phyloP scores from a whole-genome alignment of 345 rosid genomes.

The Dipteronia dyeriana region DNA sequence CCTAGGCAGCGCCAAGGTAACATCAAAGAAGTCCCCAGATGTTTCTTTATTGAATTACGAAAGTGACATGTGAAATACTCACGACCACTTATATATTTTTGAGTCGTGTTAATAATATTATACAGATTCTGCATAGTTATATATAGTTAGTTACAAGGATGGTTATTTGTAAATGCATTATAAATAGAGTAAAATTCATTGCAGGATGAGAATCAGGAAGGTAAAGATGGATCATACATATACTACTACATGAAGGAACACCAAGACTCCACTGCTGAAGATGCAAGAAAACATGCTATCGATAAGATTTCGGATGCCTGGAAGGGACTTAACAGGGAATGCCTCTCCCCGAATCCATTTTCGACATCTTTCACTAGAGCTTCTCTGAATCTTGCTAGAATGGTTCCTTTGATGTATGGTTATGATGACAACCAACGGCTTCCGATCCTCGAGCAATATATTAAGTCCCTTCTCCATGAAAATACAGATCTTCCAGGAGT shows the following conservation, averaged over 20 bases:
- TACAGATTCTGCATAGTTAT: too few relatives aligned
- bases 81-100: too few relatives aligned
- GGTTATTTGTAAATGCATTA: too few relatives aligned
- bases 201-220: conserved; percentile 60
- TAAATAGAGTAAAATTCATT: not conserved
- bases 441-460: conserved; percentile 37
- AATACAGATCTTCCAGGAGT: not conserved
- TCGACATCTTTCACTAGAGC: conserved; percentile 37
- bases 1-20: conserved; percentile 50
- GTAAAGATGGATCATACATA: conserved; percentile 59
- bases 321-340: conserved; percentile 55
- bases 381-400: conserved; percentile 51
- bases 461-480: conserved; percentile 25
- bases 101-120: too few relatives aligned
- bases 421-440: conserved; percentile 45
- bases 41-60: too few relatives aligned
- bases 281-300: conserved; percentile 33
- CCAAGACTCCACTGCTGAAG: conserved; percentile 29
- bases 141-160: not conserved
- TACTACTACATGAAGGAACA: conserved; percentile 53
- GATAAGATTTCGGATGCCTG: conserved; percentile 50
- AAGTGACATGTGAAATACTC: too few relatives aligned
- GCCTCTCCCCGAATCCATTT: conserved; percentile 33
- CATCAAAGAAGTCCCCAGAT: too few relatives aligned
- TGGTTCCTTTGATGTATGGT: conserved; percentile 58